Evolutionary conservation across 306 rosid species (phyloP), one percentile per base, ranked within the genome.

Genomic region (Cicer judaicum): DNA sequence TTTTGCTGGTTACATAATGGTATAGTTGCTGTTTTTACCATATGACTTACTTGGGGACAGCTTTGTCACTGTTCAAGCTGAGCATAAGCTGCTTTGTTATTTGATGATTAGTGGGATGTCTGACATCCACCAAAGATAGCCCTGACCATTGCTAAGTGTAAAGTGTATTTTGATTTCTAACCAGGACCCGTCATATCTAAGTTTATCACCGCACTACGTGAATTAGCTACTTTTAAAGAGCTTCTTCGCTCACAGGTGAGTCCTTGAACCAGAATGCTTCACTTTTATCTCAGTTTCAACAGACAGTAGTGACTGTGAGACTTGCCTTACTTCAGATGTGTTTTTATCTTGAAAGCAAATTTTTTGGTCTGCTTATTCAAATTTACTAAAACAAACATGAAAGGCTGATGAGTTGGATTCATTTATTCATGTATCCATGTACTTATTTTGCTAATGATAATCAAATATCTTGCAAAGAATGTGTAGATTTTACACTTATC

Each of bases 231-330:
- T 44, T 89, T 88, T 84, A 94, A 94, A 84, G 99, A 94, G 84
- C 95, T 88, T 86, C 95, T 94, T 73, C 96, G 96, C 71, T 86
- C 97, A 76, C 99, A 94, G 88, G 99, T 91, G 75, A 85, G 90
- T 83, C 70, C 74, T 54, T 29, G 19, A 63, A 77, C 73, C 76
- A 18, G 10, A 55, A 56, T 69, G 65, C 64, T 77, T 50, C 40
- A 61, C 21, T 63, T 73, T 61, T 77, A 64, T 16, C 59, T 21
- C 18, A 11, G 44, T 73, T 68, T 68, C 53, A 74, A 55, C 42
- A 56, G 65, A 63, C 60, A 78, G 40, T 49, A 18, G 64, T 46
- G 67, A 72, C 43, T 12, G 48, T 13, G 49, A 29, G 44, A 66
- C 73, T 50, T 77, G 56, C 62, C 55, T 53, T 76, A 43, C 16